These are phyloP conservation scores for Annulohypoxylon maeteangense DNA, from an alignment of 495 filamentous ascomycete species.

Conservation along the genomic window DNA sequence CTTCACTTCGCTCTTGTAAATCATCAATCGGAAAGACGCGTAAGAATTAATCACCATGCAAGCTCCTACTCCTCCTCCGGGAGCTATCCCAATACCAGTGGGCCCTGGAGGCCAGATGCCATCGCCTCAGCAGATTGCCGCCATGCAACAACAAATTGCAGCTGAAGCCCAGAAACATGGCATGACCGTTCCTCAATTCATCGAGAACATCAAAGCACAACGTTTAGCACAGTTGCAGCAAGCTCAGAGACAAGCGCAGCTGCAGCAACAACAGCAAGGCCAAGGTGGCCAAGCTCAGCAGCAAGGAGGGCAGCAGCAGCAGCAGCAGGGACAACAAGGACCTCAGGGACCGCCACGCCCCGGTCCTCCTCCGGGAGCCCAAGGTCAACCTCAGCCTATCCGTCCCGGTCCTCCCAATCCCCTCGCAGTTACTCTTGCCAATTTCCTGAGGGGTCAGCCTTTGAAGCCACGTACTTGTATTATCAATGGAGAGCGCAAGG, in stretches of 20 bases:
- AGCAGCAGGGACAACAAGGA: conserved; percentile 56
- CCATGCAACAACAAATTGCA: conserved; percentile 85
- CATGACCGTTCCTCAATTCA: conserved; percentile 79
- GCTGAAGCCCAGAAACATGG: conserved; percentile 78
- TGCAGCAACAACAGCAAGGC: conserved; percentile 64
- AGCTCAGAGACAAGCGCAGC: conserved; percentile 71
- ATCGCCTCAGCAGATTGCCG: conserved; percentile 83
- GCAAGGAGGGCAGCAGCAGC: conserved; percentile 51
- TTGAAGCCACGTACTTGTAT: conserved; percentile 93
- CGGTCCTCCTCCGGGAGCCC: conserved; percentile 52
- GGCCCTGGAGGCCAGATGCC: conserved; percentile 68
- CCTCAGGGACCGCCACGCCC: conserved; percentile 32
- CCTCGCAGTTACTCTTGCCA: conserved; percentile 86
- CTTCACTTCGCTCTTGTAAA: not conserved
- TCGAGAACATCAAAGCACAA: conserved; percentile 73
- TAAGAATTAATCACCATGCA: conserved; percentile 38
- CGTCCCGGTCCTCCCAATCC: conserved; percentile 83
- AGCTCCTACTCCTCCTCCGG: conserved; percentile 38
- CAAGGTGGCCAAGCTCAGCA: conserved; percentile 50
- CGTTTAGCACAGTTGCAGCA: conserved; percentile 69
- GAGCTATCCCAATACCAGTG: conserved; percentile 53
- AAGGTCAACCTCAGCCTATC: conserved; percentile 67
- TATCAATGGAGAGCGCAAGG: conserved; percentile 94
- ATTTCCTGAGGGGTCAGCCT: conserved; percentile 84
- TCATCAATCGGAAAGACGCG: not conserved